Base-by-base conservation (phyloP, 2,329 filamentous ascomycete species). In the Cryphonectria radicalis region DNA sequence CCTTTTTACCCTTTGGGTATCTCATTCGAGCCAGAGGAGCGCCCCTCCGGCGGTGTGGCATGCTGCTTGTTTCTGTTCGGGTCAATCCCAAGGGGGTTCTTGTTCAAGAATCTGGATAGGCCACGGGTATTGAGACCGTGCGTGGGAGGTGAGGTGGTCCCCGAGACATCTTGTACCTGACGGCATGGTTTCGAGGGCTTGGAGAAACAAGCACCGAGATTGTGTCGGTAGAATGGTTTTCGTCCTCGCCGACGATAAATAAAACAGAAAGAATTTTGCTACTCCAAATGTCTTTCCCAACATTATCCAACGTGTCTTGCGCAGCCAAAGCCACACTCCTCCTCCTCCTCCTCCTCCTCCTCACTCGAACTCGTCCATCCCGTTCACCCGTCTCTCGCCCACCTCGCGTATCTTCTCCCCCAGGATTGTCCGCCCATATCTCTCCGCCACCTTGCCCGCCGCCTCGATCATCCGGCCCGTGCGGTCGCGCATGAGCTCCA, bases 401-500 rank as follows among this genome's bases (percentile, higher is more conserved):
- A 96, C 77, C 79, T 97, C 93, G 67, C 91, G 87, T 78, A 99
- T 98, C 88, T 98, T 98, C 77, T 95, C 93, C 59, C 92, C 92
- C 76, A 99, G 82, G 37, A 98, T 88, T 57, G 88, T 87, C 73
- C 93, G 86, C 13, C 93, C 93, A 82, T 97, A 99, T 76, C 95
- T 86, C 78, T 92, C 89, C 11, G 96, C 96, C 66, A 99, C 89
- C 86, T 97, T 97, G 70, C 90, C 89, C 1, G 96, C 96, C 5
- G 95, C 93, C 80, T 98, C 94, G 71, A 97, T 82, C 93, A 98
- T 98, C 80, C 92, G 91, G 25, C 95, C 95, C 72, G 89, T 92
- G 63, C 90, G 86, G 82, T 98, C 95, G 62, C 88, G 88, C 91
- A 99, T 93, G 77, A 99, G 84, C 73, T 88, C 86, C 42, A 97